Conservation (phyloP, 1,284 basidiomycete genomes). For the Heimioporus punctisporus region DNA sequence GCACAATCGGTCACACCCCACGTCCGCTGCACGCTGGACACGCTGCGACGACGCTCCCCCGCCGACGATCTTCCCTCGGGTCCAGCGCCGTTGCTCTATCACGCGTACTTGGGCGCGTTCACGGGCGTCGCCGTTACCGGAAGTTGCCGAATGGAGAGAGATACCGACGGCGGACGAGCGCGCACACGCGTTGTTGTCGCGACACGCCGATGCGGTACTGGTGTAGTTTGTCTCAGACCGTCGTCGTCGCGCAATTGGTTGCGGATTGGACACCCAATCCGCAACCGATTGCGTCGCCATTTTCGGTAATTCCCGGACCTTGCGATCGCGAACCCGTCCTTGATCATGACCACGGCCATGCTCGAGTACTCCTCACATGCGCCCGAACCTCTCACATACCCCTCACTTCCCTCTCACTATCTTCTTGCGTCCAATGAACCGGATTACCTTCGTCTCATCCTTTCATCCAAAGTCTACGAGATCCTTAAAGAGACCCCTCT, state of each 20-base stretch:
- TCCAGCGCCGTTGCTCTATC: constrained; percentile 9
- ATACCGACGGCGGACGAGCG: background rate
- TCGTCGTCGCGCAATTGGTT: background rate
- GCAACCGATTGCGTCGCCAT: no score
- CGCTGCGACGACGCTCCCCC: constrained; percentile 1
- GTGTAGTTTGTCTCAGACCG: no score
- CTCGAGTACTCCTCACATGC: constrained; percentile 71
- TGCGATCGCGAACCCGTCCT: no score
- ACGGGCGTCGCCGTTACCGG: background rate
- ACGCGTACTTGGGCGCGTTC: constrained; percentile 20
- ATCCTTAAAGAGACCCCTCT: constrained; percentile 94
- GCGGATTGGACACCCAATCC: no score
- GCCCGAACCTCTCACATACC: constrained; percentile 64
- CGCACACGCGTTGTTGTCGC: background rate
- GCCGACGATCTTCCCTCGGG: constrained; percentile 15
- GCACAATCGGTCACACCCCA: constrained; percentile 10
- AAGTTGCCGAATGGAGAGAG: background rate
- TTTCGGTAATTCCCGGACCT: no score
- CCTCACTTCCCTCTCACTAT: constrained; percentile 67
- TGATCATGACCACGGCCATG: no score
- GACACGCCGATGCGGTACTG: no score
- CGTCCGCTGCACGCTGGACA: background rate
- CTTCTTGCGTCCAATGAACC: constrained; percentile 76
- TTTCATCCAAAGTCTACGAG: constrained; percentile 95
- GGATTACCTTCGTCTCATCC: constrained; percentile 94